phyloP scores from a whole-genome alignment of 345 rosid species.

The Lumnitzera racemosa region DNA sequence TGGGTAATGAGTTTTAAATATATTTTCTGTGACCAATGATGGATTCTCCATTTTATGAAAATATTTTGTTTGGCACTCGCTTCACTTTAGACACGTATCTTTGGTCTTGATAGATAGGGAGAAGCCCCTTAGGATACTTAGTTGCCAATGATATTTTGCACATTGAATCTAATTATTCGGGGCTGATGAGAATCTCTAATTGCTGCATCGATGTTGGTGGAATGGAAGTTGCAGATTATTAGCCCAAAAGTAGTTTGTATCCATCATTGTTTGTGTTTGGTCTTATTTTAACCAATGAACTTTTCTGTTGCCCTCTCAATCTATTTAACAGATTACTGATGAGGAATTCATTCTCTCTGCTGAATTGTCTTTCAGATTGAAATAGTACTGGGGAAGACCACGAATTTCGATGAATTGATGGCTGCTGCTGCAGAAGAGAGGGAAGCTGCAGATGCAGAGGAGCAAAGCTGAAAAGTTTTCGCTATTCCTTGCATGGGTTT shows the following conservation, averaged over 20 bases:
- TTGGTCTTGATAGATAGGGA: background rate
- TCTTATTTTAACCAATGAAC: background rate
- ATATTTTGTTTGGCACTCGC: too few species aligned
- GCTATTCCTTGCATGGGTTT: background rate
- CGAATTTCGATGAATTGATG: slow-evolving; percentile 68
- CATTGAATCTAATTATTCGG: too few species aligned
- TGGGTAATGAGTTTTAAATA: too few species aligned
- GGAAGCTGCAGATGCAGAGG: slow-evolving; percentile 13
- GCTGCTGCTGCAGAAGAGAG: slow-evolving; percentile 58
- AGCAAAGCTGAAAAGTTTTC: slow-evolving; percentile 9
- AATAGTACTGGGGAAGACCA: slow-evolving; percentile 53
- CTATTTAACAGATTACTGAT: slow-evolving; percentile 1
- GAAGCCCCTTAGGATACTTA: background rate
- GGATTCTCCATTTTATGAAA: background rate
- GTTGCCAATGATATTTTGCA: too few species aligned
- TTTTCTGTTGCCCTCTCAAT: background rate
- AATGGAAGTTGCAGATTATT: too few species aligned
- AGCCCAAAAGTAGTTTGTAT: too few species aligned
- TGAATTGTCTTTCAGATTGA: slow-evolving; percentile 36
- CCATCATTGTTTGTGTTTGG: too few species aligned
- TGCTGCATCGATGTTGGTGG: background rate
- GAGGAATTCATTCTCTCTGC: background rate
- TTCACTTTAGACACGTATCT: too few species aligned
- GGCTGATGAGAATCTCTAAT: background rate
- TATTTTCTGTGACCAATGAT: background rate